These are phyloP conservation scores for Colletotrichum simmondsii DNA, from an alignment of 2,329 filamentous ascomycete genomes.

Conservation along the genomic window DNA sequence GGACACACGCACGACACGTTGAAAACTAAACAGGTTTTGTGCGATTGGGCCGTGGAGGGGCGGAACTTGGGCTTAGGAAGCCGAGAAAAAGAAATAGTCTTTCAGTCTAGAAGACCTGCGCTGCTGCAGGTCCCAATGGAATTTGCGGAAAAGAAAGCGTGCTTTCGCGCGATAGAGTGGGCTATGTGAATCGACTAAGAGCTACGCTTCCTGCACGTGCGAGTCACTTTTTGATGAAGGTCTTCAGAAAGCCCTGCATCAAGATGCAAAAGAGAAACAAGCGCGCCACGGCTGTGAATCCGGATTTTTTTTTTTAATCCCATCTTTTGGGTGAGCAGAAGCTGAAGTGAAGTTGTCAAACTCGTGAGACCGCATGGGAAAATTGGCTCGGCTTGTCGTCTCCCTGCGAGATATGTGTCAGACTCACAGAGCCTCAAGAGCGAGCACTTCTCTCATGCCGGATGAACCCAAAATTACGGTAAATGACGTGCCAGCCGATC, in stretches of 20 bases:
- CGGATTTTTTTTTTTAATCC: neutral
- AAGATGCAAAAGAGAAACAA: neutral
- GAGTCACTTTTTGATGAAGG: conserved; percentile 27
- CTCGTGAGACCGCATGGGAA: neutral
- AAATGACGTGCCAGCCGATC: neutral
- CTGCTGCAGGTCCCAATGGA: conserved; percentile 5
- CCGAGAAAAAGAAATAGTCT: conserved; percentile 9
- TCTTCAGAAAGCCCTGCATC: conserved; percentile 31
- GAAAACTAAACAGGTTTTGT: neutral
- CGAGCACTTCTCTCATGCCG: neutral
- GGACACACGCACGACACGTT: neutral
- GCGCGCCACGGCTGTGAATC: neutral
- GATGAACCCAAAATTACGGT: neutral
- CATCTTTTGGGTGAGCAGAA: neutral
- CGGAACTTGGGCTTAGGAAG: neutral
- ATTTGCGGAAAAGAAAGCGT: conserved; percentile 24
- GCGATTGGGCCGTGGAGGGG: neutral
- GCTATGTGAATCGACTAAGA: neutral
- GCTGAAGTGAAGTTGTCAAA: neutral
- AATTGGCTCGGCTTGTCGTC: neutral
- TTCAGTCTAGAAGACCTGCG: conserved; percentile 5
- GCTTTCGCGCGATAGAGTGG: neutral
- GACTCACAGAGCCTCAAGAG: too few species aligned
- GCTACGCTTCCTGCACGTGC: conserved; percentile 12
- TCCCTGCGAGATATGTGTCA: neutral